Evolutionary conservation across 306 rosid genomes (phyloP).

Genomic region (Trifolium fragiferum): DNA sequence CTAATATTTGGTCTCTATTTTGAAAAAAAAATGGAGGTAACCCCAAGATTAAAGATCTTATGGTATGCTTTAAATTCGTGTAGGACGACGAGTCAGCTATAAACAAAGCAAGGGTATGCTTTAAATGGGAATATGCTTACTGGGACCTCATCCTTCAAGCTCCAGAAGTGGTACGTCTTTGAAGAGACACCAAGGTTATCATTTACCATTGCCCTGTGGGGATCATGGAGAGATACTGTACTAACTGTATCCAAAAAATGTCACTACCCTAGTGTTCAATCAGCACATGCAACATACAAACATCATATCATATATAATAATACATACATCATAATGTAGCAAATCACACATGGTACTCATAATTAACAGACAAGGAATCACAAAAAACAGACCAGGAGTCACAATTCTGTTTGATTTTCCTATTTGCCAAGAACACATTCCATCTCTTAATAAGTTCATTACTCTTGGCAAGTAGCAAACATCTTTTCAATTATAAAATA

Average conservation of each 20-base stretch:
- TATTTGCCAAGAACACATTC: slow-evolving; percentile 13
- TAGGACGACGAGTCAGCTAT: no score
- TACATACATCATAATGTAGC: background rate
- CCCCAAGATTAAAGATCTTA: background rate
- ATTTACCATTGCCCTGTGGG: background rate
- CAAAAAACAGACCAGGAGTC: slow-evolving; percentile 14
- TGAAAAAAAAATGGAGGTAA: background rate
- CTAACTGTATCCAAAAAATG: background rate
- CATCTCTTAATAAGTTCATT: background rate
- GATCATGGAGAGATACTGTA: background rate
- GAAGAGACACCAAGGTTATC: background rate
- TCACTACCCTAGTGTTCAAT: background rate
- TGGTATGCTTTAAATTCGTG: background rate
- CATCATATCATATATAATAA: background rate
- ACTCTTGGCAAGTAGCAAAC: slow-evolving; percentile 11
- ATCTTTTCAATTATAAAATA: background rate
- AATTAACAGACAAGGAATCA: slow-evolving; percentile 1
- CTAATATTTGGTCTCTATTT: background rate
- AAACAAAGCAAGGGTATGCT: background rate
- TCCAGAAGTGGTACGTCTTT: no score
- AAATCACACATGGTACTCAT: background rate
- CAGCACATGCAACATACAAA: background rate
- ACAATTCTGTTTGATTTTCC: background rate
- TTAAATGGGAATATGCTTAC: no score
- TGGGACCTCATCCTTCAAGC: background rate